A percentile compares a stretch with the other conserved stretches of the same genome.
Evolutionary conservation across 2,329 filamentous ascomycete species (phyloP).

Genomic region (Orbilia oligospora): DNA sequence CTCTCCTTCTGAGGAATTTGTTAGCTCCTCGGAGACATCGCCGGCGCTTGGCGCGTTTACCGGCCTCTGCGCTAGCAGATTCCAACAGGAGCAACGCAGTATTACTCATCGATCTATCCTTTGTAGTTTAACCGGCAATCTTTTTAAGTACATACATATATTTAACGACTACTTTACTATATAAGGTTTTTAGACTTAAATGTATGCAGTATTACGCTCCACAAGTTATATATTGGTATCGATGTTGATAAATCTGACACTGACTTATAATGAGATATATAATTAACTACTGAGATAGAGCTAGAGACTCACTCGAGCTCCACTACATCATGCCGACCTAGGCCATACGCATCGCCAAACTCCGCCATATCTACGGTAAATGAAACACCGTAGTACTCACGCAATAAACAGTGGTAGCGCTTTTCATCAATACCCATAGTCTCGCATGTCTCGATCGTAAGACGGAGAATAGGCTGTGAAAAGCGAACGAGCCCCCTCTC

Average conservation of each 20-base stretch:
- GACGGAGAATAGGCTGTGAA: constrained; percentile 12
- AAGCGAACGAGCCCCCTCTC: constrained; percentile 9
- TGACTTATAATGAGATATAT: too few species aligned
- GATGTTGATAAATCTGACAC: too few species aligned
- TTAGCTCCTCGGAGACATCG: constrained; percentile 20
- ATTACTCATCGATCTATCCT: background rate
- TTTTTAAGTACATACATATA: too few species aligned
- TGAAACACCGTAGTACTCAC: background rate
- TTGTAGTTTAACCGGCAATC: too few species aligned
- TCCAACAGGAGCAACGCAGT: constrained; percentile 4
- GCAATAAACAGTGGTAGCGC: background rate
- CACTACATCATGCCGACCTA: background rate
- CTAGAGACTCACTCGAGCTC: too few species aligned
- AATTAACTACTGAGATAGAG: too few species aligned
- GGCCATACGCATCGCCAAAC: background rate
- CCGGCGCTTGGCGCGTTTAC: constrained; percentile 22
- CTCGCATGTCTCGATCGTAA: constrained; percentile 30
- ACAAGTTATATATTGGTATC: too few species aligned
- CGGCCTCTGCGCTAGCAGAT: background rate
- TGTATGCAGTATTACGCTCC: too few species aligned
- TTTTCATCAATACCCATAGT: background rate
- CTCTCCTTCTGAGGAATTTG: too few species aligned
- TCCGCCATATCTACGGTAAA: background rate
- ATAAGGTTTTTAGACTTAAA: too few species aligned
- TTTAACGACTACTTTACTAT: too few species aligned